Evolutionary conservation across 306 rosid species (phyloP).

Genomic region (Betula pendula): DNA sequence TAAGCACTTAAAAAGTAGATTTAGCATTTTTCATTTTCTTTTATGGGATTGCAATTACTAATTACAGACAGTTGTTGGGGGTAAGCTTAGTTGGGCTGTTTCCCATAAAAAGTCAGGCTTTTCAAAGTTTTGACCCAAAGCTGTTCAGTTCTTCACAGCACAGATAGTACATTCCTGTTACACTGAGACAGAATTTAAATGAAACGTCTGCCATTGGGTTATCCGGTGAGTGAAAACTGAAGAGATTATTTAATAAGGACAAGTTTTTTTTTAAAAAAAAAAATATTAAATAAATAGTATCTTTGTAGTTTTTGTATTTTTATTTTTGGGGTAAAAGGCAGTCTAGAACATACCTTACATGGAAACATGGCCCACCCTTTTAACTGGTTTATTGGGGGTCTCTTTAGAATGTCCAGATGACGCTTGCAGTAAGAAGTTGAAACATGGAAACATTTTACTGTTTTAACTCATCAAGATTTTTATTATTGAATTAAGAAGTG

Average conservation of each 20-base stretch:
- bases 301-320: not conserved
- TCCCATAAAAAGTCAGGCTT: not conserved
- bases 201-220: constrained; percentile 58
- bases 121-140: constrained; percentile 43
- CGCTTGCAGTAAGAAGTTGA: no score
- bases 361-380: not conserved
- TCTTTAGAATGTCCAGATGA: not conserved
- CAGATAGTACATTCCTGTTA: constrained; percentile 53
- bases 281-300: no score
- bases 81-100: constrained; percentile 22
- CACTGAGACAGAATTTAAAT: constrained; percentile 45
- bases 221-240: constrained; percentile 29
- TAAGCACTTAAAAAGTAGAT: no score
- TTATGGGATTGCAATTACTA: not conserved
- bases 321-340: not conserved
- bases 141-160: constrained; percentile 34
- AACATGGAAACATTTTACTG: not conserved
- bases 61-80: not conserved
- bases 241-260: not conserved
- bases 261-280: no score
- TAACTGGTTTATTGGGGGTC: not conserved
- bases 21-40: no score
- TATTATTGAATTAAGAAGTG: not conserved
- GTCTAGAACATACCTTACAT: constrained; percentile 11
- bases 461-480: no score